Evolutionary conservation across 2,329 filamentous ascomycete species (phyloP).

Genomic region (Cladophialophora exuberans): DNA sequence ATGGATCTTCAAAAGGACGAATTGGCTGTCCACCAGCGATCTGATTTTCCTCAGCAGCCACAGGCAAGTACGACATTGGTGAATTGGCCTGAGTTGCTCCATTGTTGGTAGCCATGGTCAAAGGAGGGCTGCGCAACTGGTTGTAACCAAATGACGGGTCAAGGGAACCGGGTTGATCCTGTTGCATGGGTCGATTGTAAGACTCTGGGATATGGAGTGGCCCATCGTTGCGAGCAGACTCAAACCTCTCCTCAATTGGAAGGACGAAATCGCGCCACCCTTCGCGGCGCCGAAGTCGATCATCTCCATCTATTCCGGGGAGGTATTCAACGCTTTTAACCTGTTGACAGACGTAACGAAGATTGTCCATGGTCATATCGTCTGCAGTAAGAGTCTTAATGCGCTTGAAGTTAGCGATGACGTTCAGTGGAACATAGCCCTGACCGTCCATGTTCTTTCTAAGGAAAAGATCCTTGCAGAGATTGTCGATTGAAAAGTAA

Average conservation of each 20-base stretch:
- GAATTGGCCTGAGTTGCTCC: conserved; percentile 20
- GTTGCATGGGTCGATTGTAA: conserved; percentile 10
- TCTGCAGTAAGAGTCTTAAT: conserved; percentile 75
- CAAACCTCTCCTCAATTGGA: conserved; percentile 70
- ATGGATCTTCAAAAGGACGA: conserved; percentile 15
- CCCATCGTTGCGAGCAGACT: conserved; percentile 74
- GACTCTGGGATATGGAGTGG: conserved; percentile 40
- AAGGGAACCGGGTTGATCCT: conserved; percentile 10
- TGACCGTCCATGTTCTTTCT: conserved; percentile 93
- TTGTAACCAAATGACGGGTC: conserved; percentile 19
- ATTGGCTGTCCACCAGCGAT: conserved; percentile 7
- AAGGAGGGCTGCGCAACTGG: conserved; percentile 22
- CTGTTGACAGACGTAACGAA: conserved; percentile 75
- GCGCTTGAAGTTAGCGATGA: conserved; percentile 86
- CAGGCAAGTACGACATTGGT: conserved; percentile 21
- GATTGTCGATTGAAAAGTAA: conserved; percentile 95
- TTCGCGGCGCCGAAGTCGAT: conserved; percentile 74
- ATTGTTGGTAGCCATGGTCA: conserved; percentile 18
- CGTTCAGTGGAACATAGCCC: conserved; percentile 79
- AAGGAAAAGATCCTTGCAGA: conserved; percentile 89
- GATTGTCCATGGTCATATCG: conserved; percentile 57
- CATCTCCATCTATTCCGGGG: conserved; percentile 73
- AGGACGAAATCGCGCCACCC: conserved; percentile 83
- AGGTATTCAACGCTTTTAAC: conserved; percentile 75
- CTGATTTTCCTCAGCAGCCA: conserved; percentile 12